A percentile compares a stretch with the other conserved stretches of the same genome.
Evolutionary conservation across 1,139 yeast genomes (phyloP).

Genomic region (Scheffersomyces insectosa): DNA sequence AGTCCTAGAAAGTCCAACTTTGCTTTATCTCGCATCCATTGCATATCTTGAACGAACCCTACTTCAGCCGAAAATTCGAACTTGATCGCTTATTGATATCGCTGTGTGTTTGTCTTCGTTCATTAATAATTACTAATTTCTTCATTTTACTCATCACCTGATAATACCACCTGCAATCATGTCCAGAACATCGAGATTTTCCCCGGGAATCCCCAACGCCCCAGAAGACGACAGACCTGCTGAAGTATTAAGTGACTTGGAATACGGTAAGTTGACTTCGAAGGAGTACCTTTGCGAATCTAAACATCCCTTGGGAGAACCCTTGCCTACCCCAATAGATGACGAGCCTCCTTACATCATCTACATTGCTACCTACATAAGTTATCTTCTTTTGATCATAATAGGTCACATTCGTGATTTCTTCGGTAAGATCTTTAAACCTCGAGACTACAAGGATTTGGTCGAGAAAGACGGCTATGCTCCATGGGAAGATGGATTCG

Average conservation of each 20-base stretch:
- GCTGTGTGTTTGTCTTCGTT: too few relatives aligned
- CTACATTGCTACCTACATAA: slow-evolving; percentile 77
- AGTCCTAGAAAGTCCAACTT: too few relatives aligned
- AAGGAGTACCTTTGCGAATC: slow-evolving; percentile 57
- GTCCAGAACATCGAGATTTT: slow-evolving; percentile 9
- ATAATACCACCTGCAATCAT: slow-evolving; percentile 5
- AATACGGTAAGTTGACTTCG: slow-evolving; percentile 63
- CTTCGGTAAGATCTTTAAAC: slow-evolving; percentile 73
- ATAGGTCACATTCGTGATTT: slow-evolving; percentile 91
- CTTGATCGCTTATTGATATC: too few relatives aligned
- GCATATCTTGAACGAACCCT: too few relatives aligned
- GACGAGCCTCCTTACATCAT: slow-evolving; percentile 89
- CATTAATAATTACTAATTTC: too few relatives aligned
- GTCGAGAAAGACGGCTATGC: slow-evolving; percentile 88
- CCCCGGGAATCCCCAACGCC: slow-evolving; percentile 45
- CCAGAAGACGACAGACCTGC: slow-evolving; percentile 46
- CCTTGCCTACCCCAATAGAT: slow-evolving; percentile 57
- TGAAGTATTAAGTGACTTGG: slow-evolving; percentile 59
- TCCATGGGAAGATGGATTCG: slow-evolving; percentile 94
- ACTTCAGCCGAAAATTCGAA: too few relatives aligned
- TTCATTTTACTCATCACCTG: too few relatives aligned
- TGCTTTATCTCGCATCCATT: too few relatives aligned
- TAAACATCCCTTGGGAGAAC: slow-evolving; percentile 53
- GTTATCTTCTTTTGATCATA: slow-evolving; percentile 78
- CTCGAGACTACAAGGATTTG: slow-evolving; percentile 63